Evolutionary conservation across 768 basidiomycete species (phyloP).

Genomic region (Psilocybe sp.): DNA sequence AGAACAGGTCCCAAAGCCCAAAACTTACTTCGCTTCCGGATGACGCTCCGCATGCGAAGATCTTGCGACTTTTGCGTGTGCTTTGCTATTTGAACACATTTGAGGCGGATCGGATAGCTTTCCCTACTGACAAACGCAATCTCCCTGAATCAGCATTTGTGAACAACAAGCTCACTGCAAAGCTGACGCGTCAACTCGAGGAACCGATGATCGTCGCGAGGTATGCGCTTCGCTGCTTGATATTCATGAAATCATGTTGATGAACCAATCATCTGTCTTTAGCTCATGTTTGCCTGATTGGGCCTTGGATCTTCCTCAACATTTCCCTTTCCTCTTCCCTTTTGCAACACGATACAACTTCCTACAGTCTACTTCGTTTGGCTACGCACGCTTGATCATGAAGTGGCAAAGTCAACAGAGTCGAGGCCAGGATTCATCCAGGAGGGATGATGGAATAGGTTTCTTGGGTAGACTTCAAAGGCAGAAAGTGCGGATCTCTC

Average conservation of each 20-base stretch:
- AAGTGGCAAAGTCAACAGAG: constrained; percentile 92
- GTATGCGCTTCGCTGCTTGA: constrained; percentile 35
- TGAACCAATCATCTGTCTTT: not conserved
- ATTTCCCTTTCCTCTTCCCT: constrained; percentile 98
- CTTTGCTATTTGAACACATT: constrained; percentile 78
- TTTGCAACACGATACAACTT: constrained; percentile 97
- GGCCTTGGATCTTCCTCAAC: constrained; percentile 92
- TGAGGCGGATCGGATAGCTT: constrained; percentile 60
- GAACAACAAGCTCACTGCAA: constrained; percentile 97
- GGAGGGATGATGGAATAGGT: constrained; percentile 88
- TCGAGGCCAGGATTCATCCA: constrained; percentile 72
- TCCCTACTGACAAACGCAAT: constrained; percentile 49
- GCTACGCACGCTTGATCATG: constrained; percentile 91
- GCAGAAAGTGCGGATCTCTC: constrained; percentile 95
- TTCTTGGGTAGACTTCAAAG: constrained; percentile 91
- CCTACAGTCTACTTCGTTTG: constrained; percentile 96
- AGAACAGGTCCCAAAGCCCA: constrained; percentile 62
- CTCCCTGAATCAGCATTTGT: constrained; percentile 85
- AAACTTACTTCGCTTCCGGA: constrained; percentile 78
- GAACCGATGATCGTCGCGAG: constrained; percentile 99
- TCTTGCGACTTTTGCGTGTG: constrained; percentile 85
- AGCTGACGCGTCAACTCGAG: constrained; percentile 94
- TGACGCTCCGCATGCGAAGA: constrained; percentile 84
- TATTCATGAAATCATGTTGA: not conserved
- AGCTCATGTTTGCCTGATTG: constrained; percentile 94